These are phyloP conservation scores for Viola odorata DNA, from an alignment of 345 rosid species.

Conservation along the genomic window DNA sequence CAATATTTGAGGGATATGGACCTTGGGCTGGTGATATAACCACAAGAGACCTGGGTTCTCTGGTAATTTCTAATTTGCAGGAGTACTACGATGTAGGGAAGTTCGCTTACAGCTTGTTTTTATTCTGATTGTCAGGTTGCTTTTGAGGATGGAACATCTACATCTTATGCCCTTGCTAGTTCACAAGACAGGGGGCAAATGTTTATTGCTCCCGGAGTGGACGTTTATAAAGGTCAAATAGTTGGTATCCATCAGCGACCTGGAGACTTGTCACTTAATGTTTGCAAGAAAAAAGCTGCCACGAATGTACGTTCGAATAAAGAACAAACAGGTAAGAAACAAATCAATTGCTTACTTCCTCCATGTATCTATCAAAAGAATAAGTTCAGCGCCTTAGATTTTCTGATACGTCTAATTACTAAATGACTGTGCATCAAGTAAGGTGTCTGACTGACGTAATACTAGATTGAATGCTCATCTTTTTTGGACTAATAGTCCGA, in stretches of 20 bases:
- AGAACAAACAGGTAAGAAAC: constrained; percentile 61
- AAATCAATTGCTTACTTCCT: constrained; percentile 8
- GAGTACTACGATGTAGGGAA: no score
- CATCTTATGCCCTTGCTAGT: constrained; percentile 81
- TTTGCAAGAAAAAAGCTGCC: constrained; percentile 95
- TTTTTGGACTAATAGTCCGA: no score
- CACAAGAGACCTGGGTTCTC: constrained; percentile 86
- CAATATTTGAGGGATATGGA: constrained; percentile 82
- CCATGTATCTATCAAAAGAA: neutral
- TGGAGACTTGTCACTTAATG: constrained; percentile 79
- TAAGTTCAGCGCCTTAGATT: no score
- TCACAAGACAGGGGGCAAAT: constrained; percentile 91
- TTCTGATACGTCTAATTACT: neutral
- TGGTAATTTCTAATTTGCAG: constrained; percentile 49
- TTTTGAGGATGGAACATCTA: constrained; percentile 80
- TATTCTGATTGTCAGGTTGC: constrained; percentile 60
- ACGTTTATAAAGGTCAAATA: constrained; percentile 85
- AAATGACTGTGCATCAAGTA: neutral
- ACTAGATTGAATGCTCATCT: no score
- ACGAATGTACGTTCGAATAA: constrained; percentile 91
- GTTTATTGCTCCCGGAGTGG: constrained; percentile 81
- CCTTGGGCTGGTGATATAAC: constrained; percentile 88
- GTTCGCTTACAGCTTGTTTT: no score
- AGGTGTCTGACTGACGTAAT: no score
- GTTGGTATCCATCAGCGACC: constrained; percentile 93